Evolutionary conservation across 2,329 filamentous ascomycete species (phyloP), one percentile per base, ranked within the genome.

Genomic region (Lasiodiplodia sp.): DNA sequence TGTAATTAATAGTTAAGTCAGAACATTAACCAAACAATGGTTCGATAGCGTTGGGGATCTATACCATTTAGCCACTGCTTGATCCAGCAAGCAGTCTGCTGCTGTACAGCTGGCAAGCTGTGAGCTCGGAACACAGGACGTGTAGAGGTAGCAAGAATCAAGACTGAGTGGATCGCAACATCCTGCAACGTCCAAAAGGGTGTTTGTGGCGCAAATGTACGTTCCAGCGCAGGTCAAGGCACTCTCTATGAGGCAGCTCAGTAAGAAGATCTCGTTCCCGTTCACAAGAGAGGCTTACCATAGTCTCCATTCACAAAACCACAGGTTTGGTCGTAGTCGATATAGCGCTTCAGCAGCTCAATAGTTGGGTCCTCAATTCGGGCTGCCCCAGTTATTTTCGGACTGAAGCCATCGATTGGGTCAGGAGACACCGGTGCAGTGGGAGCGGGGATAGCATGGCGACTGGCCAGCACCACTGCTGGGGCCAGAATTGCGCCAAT

Each of bases 171-270:
- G 70, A 55, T 77, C 68, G 70, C 78, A 79, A 72, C 78, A 79
- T 58, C 77, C 77, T 44, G 78, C 76, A 4, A 75, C 74, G 52
- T 73, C 76, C 18, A 73, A 72, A 67, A 68, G 71, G 7, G 72
- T 74, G 68, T 78, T 79, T 60, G 77, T 79, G 38, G 77, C 77
- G 70, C 78, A 79, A 40, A 75, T 71, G 31, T 72, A 68, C 1
- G 71, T 62, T 49, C 73, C 72, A 37, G 71, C 70, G 49, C 77
- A 79, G 18, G 76, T 78, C 69, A 78, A 68, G 21, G 76, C 72
- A 11, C 70, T 72, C 63, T 70, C 77, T 79, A 56, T 55, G 16
- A 47, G 11, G 3, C 2, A 2, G n/a, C 40, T 75, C 40, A 73
- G 71, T 62, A 51, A 34, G 4, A 3, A 14, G 0, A 12, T 44